phyloP scores from a whole-genome alignment of 139 green algal species.

The Chlamydomonas urium region DNA sequence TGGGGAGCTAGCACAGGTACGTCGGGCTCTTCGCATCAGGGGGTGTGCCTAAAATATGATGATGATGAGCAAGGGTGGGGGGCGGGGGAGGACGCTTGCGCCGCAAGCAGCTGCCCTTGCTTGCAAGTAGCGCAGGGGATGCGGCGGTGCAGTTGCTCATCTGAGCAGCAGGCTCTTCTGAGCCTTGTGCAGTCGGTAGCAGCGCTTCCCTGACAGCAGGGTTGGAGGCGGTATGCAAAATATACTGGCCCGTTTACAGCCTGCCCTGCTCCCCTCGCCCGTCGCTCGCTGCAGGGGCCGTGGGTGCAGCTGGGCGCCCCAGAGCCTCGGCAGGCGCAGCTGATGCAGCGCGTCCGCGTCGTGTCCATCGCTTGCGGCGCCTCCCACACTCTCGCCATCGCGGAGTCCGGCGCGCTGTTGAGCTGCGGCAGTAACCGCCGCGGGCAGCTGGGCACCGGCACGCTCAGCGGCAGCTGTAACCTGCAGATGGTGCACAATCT shows the following conservation, averaged over 20 bases:
- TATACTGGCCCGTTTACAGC: too few species aligned
- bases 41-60: slow-evolving; percentile 46
- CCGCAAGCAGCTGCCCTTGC: slow-evolving; percentile 19
- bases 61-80: too few species aligned
- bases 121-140: too few species aligned
- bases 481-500: slow-evolving; percentile 20
- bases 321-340: slow-evolving; percentile 8
- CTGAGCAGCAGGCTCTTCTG: too few species aligned
- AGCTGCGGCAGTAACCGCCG: slow-evolving; percentile 65
- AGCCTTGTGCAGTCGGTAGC: too few species aligned
- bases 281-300: too few species aligned
- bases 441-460: slow-evolving; percentile 62
- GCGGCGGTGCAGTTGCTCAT: too few species aligned
- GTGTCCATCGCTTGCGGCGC: slow-evolving; percentile 62
- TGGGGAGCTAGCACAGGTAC: slow-evolving; percentile 67
- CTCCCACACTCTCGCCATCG: slow-evolving; percentile 79
- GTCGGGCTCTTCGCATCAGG: slow-evolving; percentile 58
- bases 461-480: slow-evolving; percentile 39
- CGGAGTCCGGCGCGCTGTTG: slow-evolving; percentile 63
- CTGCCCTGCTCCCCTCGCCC: too few species aligned
- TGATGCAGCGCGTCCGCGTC: slow-evolving; percentile 31
- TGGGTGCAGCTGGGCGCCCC: too few species aligned
- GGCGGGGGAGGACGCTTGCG: too few species aligned
- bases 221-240: too few species aligned
- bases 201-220: too few species aligned